Conservation (phyloP, 2,329 filamentous ascomycete species). For the Botrytis medusae region DNA sequence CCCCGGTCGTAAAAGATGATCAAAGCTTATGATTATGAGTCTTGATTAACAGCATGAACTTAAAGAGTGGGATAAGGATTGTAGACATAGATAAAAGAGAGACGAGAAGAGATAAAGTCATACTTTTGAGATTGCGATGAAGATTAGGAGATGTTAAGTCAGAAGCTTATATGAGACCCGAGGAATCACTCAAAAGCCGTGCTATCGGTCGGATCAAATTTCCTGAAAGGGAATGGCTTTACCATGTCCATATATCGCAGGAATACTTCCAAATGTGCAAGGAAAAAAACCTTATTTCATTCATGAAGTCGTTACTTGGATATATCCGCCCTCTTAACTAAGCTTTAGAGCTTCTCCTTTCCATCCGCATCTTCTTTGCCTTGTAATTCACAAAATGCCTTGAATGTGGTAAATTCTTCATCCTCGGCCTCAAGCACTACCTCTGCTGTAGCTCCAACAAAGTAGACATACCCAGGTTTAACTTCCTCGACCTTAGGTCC, state of each 20-base stretch:
- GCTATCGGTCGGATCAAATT: not conserved
- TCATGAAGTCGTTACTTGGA: slow-evolving; percentile 17
- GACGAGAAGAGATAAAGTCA: not conserved
- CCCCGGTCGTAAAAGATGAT: not conserved
- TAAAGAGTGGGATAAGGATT: not conserved
- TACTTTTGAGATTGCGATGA: not conserved
- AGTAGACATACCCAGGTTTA: slow-evolving; percentile 72
- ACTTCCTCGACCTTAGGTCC: slow-evolving; percentile 77
- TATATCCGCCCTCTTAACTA: not conserved
- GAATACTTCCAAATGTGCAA: not conserved
- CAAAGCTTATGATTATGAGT: not conserved
- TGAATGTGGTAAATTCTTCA: slow-evolving; percentile 82
- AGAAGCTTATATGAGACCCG: not conserved
- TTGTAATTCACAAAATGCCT: slow-evolving; percentile 87
- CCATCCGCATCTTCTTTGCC: slow-evolving; percentile 39
- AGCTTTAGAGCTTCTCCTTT: slow-evolving; percentile 33
- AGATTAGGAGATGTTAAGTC: not conserved
- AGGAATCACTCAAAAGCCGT: not conserved
- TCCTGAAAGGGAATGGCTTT: not conserved
- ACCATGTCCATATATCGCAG: not conserved
- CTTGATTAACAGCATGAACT: not conserved
- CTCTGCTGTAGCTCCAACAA: slow-evolving; percentile 86
- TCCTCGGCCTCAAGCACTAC: slow-evolving; percentile 71
- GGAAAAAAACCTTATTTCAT: not conserved
- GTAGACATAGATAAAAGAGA: not conserved